A percentile compares a stretch with the other conserved stretches of the same genome.
phyloP scores from a whole-genome alignment of 805 yeast species.

The Saccharomyces kudriavzevii region DNA sequence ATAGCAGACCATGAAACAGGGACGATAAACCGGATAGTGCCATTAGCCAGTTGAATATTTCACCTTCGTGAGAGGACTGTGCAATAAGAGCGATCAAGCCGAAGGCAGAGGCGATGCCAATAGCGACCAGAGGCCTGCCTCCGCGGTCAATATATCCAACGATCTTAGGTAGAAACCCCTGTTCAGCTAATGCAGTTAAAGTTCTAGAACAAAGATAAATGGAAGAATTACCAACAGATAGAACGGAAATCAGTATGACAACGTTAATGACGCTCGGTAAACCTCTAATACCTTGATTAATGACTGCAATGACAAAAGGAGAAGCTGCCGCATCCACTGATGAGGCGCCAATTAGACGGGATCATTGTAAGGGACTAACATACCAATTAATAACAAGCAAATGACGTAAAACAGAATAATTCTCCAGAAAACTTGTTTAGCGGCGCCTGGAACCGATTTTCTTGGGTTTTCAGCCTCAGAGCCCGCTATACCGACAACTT shows the following conservation, averaged over 20 bases:
- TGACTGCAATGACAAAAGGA: conserved; percentile 70
- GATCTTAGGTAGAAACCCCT: conserved; percentile 53
- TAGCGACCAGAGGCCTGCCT: conserved; percentile 60
- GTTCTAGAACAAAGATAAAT: conserved; percentile 65
- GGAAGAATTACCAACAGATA: conserved; percentile 69
- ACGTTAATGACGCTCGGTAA: conserved; percentile 61
- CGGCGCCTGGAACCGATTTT: conserved; percentile 43
- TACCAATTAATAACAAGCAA: conserved; percentile 37
- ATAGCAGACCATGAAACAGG: conserved; percentile 56
- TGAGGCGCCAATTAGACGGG: conserved; percentile 37
- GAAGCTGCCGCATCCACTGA: conserved; percentile 59
- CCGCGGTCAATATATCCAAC: conserved; percentile 54
- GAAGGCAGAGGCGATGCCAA: conserved; percentile 41
- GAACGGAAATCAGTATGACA: conserved; percentile 55
- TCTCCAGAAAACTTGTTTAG: conserved; percentile 52
- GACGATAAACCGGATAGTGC: conserved; percentile 59
- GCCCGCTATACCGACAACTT: conserved; percentile 43
- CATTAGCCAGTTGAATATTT: conserved; percentile 56
- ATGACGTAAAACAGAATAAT: conserved; percentile 41
- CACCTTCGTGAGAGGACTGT: conserved; percentile 43
- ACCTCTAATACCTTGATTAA: conserved; percentile 54
- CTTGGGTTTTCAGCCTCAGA: conserved; percentile 43
- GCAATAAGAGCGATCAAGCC: conserved; percentile 55
- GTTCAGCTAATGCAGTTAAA: conserved; percentile 52
- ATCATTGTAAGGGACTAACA: conserved; percentile 41